Percentiles rank a stretch among this genome's conserved stretches.
These are phyloP conservation scores for Fusarium decemcellulare DNA, from an alignment of 2,329 filamentous ascomycete genomes.

Conservation along the genomic window DNA sequence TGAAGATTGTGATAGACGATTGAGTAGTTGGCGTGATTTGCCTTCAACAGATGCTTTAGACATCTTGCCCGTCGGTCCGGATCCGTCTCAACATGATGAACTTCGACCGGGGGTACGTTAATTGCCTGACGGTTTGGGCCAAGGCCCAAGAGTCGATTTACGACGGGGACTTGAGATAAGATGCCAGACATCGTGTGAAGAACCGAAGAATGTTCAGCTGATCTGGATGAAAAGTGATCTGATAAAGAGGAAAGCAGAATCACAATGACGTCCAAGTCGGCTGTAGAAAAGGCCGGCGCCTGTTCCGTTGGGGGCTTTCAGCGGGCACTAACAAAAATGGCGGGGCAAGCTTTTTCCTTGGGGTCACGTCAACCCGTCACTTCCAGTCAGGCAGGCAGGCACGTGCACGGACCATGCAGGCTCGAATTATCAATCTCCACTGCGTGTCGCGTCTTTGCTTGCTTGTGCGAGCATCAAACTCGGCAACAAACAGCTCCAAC, in stretches of 20 bases:
- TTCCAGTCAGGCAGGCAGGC: slow-evolving; percentile 8
- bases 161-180: slow-evolving; percentile 52
- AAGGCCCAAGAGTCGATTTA: slow-evolving; percentile 46
- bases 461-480: background rate
- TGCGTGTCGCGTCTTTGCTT: slow-evolving; percentile 17
- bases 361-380: slow-evolving; percentile 13
- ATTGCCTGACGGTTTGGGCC: slow-evolving; percentile 56
- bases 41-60: slow-evolving; percentile 90
- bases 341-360: slow-evolving; percentile 44
- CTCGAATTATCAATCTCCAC: slow-evolving; percentile 23
- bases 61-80: slow-evolving; percentile 85
- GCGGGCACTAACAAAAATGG: slow-evolving; percentile 45
- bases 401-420: slow-evolving; percentile 40
- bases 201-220: slow-evolving; percentile 6
- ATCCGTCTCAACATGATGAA: slow-evolving; percentile 85
- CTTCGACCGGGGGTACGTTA: slow-evolving; percentile 75
- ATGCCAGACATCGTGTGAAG: slow-evolving; percentile 50
- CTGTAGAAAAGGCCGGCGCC: slow-evolving; percentile 24
- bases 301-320: slow-evolving; percentile 45
- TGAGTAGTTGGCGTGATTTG: slow-evolving; percentile 92
- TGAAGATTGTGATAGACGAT: slow-evolving; percentile 82
- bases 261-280: slow-evolving; percentile 40
- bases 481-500: background rate
- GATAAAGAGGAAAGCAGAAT: slow-evolving; percentile 32
- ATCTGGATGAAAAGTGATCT: slow-evolving; percentile 5